Evolutionary conservation across 139 green algal species (phyloP).

Genomic region (Pseudopediastrum boryanum): DNA sequence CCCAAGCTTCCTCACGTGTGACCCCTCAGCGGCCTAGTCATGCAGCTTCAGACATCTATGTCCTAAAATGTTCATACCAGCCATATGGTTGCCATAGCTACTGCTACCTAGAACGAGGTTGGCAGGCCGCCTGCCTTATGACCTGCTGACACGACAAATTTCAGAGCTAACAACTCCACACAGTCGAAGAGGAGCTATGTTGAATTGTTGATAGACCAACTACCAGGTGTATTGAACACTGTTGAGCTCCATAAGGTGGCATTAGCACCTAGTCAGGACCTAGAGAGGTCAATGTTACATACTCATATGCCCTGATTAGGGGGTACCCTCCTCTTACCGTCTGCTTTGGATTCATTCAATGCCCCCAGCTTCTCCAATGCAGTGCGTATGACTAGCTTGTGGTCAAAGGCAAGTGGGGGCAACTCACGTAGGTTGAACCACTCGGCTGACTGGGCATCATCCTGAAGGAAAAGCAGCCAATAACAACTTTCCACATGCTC

Average conservation of each 20-base stretch:
- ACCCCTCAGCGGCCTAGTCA: too few species aligned
- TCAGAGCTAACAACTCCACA: background rate
- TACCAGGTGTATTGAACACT: too few species aligned
- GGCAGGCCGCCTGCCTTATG: too few species aligned
- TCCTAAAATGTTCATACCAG: background rate
- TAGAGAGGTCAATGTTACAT: too few species aligned
- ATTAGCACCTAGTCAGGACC: too few species aligned
- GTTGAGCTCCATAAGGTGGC: too few species aligned
- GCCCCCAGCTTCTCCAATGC: conserved; percentile 34
- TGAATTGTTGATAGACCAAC: background rate
- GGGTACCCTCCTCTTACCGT: background rate
- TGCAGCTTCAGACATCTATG: too few species aligned
- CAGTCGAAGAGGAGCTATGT: background rate
- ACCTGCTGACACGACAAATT: background rate
- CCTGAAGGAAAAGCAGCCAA: conserved; percentile 47
- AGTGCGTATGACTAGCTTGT: conserved; percentile 63
- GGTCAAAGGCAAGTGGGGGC: conserved; percentile 69
- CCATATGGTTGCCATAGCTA: background rate
- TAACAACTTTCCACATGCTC: too few species aligned
- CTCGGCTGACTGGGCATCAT: conserved; percentile 66
- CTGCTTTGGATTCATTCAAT: background rate
- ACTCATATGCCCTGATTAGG: too few species aligned
- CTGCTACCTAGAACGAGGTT: too few species aligned
- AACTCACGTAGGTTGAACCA: conserved; percentile 55
- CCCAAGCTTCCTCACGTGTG: too few species aligned